A percentile compares a stretch with the other conserved stretches of the same genome.
Evolutionary conservation across 768 basidiomycete species (phyloP).

Genomic region (Tulasnella sp.): DNA sequence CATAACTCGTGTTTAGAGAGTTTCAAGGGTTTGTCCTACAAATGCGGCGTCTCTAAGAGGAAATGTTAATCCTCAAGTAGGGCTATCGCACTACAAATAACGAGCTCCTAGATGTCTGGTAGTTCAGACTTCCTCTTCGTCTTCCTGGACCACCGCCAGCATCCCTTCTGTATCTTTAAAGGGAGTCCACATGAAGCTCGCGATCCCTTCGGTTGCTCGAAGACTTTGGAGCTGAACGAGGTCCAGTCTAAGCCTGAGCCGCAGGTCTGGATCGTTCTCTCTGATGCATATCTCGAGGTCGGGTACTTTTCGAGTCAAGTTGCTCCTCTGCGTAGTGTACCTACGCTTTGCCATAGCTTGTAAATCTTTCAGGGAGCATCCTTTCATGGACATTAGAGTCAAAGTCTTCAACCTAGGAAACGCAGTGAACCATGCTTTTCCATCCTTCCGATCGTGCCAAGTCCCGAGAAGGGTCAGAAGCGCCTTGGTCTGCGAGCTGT

Average conservation of each 20-base stretch:
- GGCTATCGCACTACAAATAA: too few species aligned
- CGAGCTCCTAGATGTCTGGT: too few species aligned
- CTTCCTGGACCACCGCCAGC: not conserved
- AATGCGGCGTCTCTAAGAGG: too few species aligned
- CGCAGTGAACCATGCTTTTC: not conserved
- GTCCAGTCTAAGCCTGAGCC: not conserved
- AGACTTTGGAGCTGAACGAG: not conserved
- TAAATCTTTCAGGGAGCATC: not conserved
- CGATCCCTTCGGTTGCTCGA: not conserved
- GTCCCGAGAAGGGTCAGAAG: not conserved
- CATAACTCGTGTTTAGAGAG: too few species aligned
- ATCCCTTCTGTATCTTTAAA: not conserved
- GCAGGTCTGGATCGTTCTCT: not conserved
- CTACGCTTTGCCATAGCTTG: not conserved
- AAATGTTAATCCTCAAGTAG: too few species aligned
- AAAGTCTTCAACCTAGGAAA: not conserved
- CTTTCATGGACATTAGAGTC: not conserved
- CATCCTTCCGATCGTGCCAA: not conserved
- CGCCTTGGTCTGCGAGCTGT: not conserved
- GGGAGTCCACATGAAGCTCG: not conserved
- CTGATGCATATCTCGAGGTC: not conserved
- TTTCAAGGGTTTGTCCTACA: too few species aligned
- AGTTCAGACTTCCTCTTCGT: too few species aligned
- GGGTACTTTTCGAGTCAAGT: too few species aligned
- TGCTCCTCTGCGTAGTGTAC: not conserved